Percentiles rank a stretch among this genome's conserved stretches.
These are phyloP conservation scores for Nyssa sinensis DNA, from an alignment of 148 eudicot genomes.

Conservation along the genomic window DNA sequence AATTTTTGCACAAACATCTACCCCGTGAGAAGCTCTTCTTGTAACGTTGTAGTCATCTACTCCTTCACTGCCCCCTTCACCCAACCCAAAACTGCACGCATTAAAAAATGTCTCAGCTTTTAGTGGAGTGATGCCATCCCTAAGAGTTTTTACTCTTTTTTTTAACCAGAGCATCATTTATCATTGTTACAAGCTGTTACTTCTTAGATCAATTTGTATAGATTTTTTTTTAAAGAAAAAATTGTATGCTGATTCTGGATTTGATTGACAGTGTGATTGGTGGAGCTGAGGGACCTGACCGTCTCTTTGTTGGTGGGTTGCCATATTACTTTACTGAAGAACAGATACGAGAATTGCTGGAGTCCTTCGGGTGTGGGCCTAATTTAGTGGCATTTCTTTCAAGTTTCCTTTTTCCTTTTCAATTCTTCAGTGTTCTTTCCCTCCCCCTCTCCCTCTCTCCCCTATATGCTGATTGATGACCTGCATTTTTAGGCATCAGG, in stretches of 20 bases:
- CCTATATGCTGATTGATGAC: slow-evolving; percentile 6
- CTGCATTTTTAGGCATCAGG: not conserved
- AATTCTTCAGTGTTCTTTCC: not conserved
- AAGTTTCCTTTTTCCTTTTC: not conserved
- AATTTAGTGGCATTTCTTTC: not conserved
- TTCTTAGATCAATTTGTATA: not conserved
- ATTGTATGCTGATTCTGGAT: slow-evolving; percentile 14
- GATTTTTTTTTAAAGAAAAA: not conserved
- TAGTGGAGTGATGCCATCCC: not conserved
- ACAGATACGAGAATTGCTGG: slow-evolving; percentile 79
- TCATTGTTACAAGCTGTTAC: not conserved
- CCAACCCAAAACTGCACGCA: not conserved
- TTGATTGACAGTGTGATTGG: slow-evolving; percentile 45
- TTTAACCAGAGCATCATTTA: not conserved
- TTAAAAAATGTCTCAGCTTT: not conserved
- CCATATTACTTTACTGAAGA: slow-evolving; percentile 84
- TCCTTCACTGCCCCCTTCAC: not conserved
- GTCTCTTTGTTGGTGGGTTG: slow-evolving; percentile 89
- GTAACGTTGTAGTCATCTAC: not conserved
- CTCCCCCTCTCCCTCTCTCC: not conserved
- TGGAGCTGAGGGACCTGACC: slow-evolving; percentile 85
- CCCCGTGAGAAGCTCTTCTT: not conserved
- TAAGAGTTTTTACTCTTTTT: not conserved
- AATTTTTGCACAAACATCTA: too few relatives aligned
- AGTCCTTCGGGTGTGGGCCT: slow-evolving; percentile 65